Evolutionary conservation across 208 protist genomes (phyloP), one percentile per base, ranked within the genome.

Genomic region (Herpetomonas tarakana): DNA sequence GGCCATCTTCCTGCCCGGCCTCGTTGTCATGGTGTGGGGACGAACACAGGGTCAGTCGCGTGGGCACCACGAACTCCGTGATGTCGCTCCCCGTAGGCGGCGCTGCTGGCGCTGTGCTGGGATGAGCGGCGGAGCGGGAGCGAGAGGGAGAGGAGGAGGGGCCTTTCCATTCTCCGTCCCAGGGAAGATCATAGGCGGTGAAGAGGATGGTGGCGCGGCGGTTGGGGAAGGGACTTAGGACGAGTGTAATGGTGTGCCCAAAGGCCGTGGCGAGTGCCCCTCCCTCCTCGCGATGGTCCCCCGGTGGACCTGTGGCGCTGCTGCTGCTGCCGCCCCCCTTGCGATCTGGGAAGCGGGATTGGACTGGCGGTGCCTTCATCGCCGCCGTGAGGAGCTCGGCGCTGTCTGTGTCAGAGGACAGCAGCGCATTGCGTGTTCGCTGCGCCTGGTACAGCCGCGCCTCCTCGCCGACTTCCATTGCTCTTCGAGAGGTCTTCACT

Each of bases 171-270:
- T 67, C 69, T 2, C 63, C 66, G 27, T 76, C 63, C 35, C 63
- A 72, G 2, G 74, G 71, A 1, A 45, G 68, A 63, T 93, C 87
- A 25, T 71, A 68, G 0, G 83, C 69, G 39, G 61, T 19, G 26
- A 91, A 66, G 12, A 45, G 44, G 52, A 93, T 60, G 2, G 78
- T 82, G 0, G 76, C 58, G 21, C 55, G 61, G 18, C 87, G 69
- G 7, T 70, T 31, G 1, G 68, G 65, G 62, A 81, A 93, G 9
- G 81, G 78, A 29, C 81, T 89, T 18, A 58, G 54, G 22, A 68
- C 44, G 19, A 90, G 52, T 16, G 52, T 49, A 2, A 90, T 65
- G 14, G 49, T 47, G 21, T 51, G 25, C 28, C 26, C 0, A n/a
- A 58, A 21, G 3, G 35, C 18, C 14, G 50, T 6, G 2, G 3